Evolutionary conservation across 768 basidiomycete species (phyloP), one percentile per base, ranked within the genome.

Genomic region (Termitomyces sp.): DNA sequence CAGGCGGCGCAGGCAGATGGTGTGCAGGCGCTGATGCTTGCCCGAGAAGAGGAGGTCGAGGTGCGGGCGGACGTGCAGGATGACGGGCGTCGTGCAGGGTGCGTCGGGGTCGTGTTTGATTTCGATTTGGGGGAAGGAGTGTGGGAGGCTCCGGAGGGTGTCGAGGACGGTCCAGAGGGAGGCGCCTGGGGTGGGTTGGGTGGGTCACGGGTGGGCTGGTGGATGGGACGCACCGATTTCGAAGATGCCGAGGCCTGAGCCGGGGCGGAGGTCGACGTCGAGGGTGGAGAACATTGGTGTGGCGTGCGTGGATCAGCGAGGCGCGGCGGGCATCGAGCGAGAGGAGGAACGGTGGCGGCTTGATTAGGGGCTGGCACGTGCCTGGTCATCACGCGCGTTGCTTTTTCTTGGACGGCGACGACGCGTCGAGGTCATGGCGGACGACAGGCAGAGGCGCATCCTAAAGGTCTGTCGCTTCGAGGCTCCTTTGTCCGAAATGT

Each of bases 41-140:
- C 87, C 84, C 18, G 91, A 90, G 71, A 93, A 94, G 45, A 94
- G 77, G n/a, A 94, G 80, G 68, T 92, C 90, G 54, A 94, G 76
- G 67, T 93, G 88, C 1, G 91, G 91, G 18, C 86, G 84, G 28
- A 92, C 72, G 64, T 92, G 89, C 0, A 94, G 72, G 64, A 94
- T 80, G 24, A 93, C 76, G 1, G 90, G 90, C 0, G 90, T 88
- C 1, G 80, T 84, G 13, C 82, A 75, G 15, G 88, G 80, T 31
- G 84, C 72, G 64, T 90, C 87, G 29, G 83, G 81, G 66, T 94
- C 91, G 63, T 85, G 92, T 72, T 91, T 91, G 68, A 94, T 77
- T 61, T 92, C 89, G 54, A 93, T 84, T 64, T 90, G 87, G 45
- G 91, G 91, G 60, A 90, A 92, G 45, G 78, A 72, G 60, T 89